phyloP scores from a whole-genome alignment of 176 grass and related monocot genomes.

The Eragrostis nindensis region DNA sequence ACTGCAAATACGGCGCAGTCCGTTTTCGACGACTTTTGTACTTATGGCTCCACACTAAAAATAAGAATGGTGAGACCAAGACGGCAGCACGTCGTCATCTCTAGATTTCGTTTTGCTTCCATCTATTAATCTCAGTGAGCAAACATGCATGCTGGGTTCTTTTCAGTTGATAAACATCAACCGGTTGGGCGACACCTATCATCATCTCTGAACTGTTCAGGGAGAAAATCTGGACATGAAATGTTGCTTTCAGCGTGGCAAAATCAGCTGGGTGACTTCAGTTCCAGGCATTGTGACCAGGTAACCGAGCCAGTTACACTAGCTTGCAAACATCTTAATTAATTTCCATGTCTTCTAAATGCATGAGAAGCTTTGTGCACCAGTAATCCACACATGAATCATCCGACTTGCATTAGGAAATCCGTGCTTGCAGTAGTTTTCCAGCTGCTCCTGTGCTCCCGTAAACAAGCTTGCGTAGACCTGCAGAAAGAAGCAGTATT shows the following conservation, averaged over 20 bases:
- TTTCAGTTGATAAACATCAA: neutral
- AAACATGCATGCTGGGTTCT: slow-evolving; percentile 4
- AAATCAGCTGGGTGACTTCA: neutral
- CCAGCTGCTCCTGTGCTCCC: neutral
- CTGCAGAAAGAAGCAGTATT: too few species aligned
- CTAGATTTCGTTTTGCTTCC: neutral
- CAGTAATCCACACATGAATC: neutral
- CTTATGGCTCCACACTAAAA: neutral
- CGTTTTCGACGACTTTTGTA: too few species aligned
- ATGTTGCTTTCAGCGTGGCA: neutral
- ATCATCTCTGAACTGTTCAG: neutral
- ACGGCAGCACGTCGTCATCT: neutral
- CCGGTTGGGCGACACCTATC: neutral
- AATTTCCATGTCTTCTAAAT: neutral
- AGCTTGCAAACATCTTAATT: neutral
- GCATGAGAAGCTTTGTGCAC: neutral
- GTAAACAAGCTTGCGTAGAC: neutral
- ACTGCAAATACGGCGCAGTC: too few species aligned
- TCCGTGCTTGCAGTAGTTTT: neutral
- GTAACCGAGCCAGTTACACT: neutral
- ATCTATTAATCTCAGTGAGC: neutral
- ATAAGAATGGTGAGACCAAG: too few species aligned
- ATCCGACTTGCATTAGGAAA: slow-evolving; percentile 1
- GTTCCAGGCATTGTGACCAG: neutral
- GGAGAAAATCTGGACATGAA: neutral